These are phyloP conservation scores for Neofusicoccum kwambonambiense DNA, from an alignment of 2,329 filamentous ascomycete genomes.

Conservation along the genomic window DNA sequence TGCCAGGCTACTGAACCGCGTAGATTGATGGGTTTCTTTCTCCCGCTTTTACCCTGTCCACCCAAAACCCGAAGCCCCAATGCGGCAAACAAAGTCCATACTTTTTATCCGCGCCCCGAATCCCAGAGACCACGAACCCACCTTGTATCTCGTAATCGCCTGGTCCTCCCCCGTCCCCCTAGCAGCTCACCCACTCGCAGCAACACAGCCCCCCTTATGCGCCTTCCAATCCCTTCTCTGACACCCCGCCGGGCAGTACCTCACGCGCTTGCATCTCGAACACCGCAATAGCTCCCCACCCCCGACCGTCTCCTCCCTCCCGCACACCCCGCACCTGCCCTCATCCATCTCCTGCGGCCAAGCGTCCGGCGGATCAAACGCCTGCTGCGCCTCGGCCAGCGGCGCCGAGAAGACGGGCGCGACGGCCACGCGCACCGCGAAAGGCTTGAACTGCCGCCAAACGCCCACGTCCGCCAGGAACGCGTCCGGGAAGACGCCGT, in stretches of 20 bases:
- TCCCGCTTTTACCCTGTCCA: too few relatives aligned
- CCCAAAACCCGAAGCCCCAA: too few relatives aligned
- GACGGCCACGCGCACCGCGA: conserved; percentile 32
- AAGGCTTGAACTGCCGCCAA: conserved; percentile 23
- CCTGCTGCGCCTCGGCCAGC: not conserved
- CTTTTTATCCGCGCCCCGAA: too few relatives aligned
- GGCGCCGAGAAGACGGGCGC: conserved; percentile 29
- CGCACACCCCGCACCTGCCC: conserved; percentile 20
- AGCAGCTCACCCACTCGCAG: not conserved
- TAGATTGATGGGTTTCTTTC: too few relatives aligned
- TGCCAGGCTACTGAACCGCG: too few relatives aligned
- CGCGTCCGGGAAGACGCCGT: conserved; percentile 26
- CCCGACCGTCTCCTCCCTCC: conserved; percentile 19
- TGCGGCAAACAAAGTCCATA: too few relatives aligned
- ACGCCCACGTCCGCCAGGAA: conserved; percentile 19
- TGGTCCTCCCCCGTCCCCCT: not conserved
- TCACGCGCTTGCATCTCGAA: conserved; percentile 43
- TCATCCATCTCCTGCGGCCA: conserved; percentile 1
- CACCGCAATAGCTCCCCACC: conserved; percentile 46
- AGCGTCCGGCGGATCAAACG: not conserved
- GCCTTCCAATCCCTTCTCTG: conserved; percentile 57
- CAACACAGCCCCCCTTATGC: conserved; percentile 37
- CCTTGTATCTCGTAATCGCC: too few relatives aligned
- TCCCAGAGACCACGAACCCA: not conserved
- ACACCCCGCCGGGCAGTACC: conserved; percentile 55